Conservation (phyloP, 2,329 filamentous ascomycete species). For the Fusarium concolor region DNA sequence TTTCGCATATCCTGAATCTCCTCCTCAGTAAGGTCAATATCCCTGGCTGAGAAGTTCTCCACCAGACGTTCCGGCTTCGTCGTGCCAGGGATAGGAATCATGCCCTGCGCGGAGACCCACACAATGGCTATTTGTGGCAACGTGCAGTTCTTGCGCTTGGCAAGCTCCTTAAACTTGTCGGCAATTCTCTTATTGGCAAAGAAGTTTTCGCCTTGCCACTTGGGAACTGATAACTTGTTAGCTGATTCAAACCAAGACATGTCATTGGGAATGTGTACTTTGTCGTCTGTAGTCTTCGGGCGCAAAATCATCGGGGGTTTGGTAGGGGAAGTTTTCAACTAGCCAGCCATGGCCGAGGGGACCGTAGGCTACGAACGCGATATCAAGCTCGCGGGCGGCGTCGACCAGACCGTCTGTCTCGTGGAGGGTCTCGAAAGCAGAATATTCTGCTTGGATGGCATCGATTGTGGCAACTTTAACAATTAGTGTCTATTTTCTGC, state of each 20-base stretch:
- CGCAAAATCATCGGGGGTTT: neutral
- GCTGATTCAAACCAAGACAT: too few species aligned
- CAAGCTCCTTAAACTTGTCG: neutral
- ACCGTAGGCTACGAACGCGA: neutral
- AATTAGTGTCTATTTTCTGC: neutral
- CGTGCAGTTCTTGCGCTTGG: neutral
- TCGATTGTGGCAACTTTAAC: neutral
- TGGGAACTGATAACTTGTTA: neutral
- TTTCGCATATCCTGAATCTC: neutral
- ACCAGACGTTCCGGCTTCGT: neutral
- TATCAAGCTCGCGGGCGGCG: neutral
- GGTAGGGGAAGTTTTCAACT: neutral
- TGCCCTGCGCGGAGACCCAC: neutral
- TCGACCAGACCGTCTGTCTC: neutral
- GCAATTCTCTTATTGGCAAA: neutral
- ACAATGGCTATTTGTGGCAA: neutral
- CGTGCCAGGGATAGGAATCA: neutral
- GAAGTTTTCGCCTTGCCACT: neutral
- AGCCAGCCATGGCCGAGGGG: neutral
- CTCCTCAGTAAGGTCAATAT: neutral
- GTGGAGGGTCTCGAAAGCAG: neutral
- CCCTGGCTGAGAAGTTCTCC: neutral
- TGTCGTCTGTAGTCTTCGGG: neutral
- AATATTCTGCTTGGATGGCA: neutral
- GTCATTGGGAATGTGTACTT: neutral